These are phyloP conservation scores for Sporothrix variecibatus DNA, from an alignment of 2,329 filamentous ascomycete genomes.

Conservation along the genomic window DNA sequence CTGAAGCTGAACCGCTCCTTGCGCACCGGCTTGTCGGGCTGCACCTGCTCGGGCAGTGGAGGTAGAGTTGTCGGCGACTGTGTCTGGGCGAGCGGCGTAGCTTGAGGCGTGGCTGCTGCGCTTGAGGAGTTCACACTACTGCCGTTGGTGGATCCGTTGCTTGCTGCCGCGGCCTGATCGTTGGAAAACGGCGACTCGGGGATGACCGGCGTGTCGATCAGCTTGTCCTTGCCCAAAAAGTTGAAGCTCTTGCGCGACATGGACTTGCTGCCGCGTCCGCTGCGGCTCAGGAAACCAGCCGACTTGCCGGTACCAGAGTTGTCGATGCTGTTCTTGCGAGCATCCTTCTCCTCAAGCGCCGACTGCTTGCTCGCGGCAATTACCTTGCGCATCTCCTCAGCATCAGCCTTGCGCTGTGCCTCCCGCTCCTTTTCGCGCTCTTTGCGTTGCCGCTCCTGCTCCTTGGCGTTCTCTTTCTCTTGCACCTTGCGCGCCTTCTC, in stretches of 20 bases:
- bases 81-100: not conserved
- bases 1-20: slow-evolving; percentile 68
- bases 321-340: slow-evolving; percentile 40
- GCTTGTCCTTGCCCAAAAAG: slow-evolving; percentile 58
- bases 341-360: slow-evolving; percentile 58
- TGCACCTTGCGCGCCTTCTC: slow-evolving; percentile 51
- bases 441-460: slow-evolving; percentile 47
- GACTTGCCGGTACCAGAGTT: not conserved
- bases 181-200: slow-evolving; percentile 20
- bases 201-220: slow-evolving; percentile 27
- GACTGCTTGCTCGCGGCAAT: slow-evolving; percentile 67
- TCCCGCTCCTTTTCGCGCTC: slow-evolving; percentile 43
- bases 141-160: slow-evolving; percentile 35
- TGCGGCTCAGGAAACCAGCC: slow-evolving; percentile 59
- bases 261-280: slow-evolving; percentile 73
- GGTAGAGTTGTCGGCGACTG: slow-evolving; percentile 10
- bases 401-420: slow-evolving; percentile 53
- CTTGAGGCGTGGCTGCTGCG: slow-evolving; percentile 1
- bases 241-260: slow-evolving; percentile 75
- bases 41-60: slow-evolving; percentile 16
- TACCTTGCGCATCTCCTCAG: slow-evolving; percentile 62
- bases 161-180: slow-evolving; percentile 24
- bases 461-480: slow-evolving; percentile 50
- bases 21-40: slow-evolving; percentile 44
- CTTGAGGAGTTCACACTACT: slow-evolving; percentile 25